Evolutionary conservation across 2,329 filamentous ascomycete species (phyloP).

Genomic region (Colletotrichum simmondsii): DNA sequence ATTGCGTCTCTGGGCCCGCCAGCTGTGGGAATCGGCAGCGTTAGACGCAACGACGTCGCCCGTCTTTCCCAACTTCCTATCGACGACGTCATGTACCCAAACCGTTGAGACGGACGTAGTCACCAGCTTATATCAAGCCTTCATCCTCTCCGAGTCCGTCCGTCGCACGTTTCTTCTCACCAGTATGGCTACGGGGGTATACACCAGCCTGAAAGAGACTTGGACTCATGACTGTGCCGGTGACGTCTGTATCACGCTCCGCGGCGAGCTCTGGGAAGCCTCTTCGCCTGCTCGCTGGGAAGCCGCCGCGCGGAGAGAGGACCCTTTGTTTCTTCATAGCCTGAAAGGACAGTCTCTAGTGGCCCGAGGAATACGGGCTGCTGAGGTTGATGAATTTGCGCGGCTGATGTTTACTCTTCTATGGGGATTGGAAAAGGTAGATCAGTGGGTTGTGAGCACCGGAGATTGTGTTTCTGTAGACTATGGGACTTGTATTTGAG

Average conservation of each 20-base stretch:
- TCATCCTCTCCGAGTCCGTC: conserved; percentile 29
- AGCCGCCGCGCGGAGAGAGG: neutral
- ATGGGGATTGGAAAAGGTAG: conserved; percentile 33
- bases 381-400: conserved; percentile 30
- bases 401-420: conserved; percentile 21
- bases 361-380: conserved; percentile 19
- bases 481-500: neutral
- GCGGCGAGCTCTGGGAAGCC: conserved; percentile 22
- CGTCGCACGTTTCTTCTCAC: conserved; percentile 27
- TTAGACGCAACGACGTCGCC: conserved; percentile 13
- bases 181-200: conserved; percentile 23
- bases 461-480: conserved; percentile 16
- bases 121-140: conserved; percentile 13
- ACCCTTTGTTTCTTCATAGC: conserved; percentile 24
- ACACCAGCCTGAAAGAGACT: conserved; percentile 14
- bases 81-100: neutral
- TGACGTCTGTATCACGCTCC: conserved; percentile 22
- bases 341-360: conserved; percentile 8
- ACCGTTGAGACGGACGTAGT: neutral
- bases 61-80: neutral
- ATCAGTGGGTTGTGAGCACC: conserved; percentile 26
- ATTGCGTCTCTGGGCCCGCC: conserved; percentile 14
- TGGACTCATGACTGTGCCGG: conserved; percentile 15
- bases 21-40: conserved; percentile 16
- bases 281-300: conserved; percentile 23